phyloP scores from a whole-genome alignment of 371 early-diverging fungal genomes.

The Rhizopus delemar region DNA sequence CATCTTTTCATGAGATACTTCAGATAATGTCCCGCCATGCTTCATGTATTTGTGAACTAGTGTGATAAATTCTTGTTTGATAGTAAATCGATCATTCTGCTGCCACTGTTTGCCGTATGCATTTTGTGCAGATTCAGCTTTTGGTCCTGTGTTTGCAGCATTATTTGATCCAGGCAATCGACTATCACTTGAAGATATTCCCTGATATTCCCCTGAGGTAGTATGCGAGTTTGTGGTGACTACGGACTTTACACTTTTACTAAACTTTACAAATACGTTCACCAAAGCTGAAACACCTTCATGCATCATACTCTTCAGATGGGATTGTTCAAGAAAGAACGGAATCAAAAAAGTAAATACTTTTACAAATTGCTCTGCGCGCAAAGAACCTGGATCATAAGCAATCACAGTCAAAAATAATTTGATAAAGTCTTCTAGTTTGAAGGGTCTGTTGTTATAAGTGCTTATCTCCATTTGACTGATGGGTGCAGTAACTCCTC shows the following conservation, averaged over 20 bases:
- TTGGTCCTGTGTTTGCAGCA: not conserved
- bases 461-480: constrained; percentile 31
- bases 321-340: constrained; percentile 37
- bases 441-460: constrained; percentile 46
- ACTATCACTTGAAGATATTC: constrained; percentile 1
- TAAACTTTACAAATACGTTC: constrained; percentile 57
- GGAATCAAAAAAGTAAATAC: constrained; percentile 52
- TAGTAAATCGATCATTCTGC: constrained; percentile 64
- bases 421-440: constrained; percentile 58
- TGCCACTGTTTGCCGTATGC: constrained; percentile 69
- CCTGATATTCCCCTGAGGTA: constrained; percentile 14
- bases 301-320: constrained; percentile 38
- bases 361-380: constrained; percentile 70
- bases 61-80: constrained; percentile 59
- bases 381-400: constrained; percentile 63
- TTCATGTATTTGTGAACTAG: constrained; percentile 55
- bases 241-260: constrained; percentile 52
- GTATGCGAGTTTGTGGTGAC: not conserved
- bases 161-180: not conserved
- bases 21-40: constrained; percentile 49
- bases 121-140: constrained; percentile 40
- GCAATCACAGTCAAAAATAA: constrained; percentile 69
- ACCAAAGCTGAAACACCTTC: constrained; percentile 61
- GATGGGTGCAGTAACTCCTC: constrained; percentile 43
- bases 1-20: constrained; percentile 57